Evolutionary conservation across 2,329 filamentous ascomycete genomes (phyloP).

Genomic region (Fusarium begoniae): DNA sequence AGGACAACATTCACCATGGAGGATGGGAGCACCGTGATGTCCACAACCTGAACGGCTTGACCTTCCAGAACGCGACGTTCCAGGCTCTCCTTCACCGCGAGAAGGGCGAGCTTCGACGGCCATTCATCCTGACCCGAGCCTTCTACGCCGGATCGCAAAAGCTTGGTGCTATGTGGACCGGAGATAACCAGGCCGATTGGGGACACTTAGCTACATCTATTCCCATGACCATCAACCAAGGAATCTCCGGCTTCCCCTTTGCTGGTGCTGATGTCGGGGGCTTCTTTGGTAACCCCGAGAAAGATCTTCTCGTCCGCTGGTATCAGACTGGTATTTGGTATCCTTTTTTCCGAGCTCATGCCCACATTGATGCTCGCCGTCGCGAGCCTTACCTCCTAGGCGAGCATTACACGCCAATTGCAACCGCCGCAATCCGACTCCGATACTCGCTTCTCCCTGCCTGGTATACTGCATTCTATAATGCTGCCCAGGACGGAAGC

Average conservation of each 20-base stretch:
- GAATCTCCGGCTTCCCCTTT: conserved; percentile 93
- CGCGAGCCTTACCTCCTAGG: conserved; percentile 91
- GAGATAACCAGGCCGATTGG: conserved; percentile 96
- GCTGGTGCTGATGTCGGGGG: conserved; percentile 95
- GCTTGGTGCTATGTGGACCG: conserved; percentile 96
- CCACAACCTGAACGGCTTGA: conserved; percentile 95
- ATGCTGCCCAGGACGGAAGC: conserved; percentile 82
- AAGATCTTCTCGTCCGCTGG: conserved; percentile 92
- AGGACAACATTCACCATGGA: conserved; percentile 92
- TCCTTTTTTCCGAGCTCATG: conserved; percentile 96
- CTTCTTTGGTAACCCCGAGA: conserved; percentile 96
- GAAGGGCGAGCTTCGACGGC: conserved; percentile 83
- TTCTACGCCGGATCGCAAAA: conserved; percentile 94
- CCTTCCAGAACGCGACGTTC: conserved; percentile 93
- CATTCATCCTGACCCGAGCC: conserved; percentile 91
- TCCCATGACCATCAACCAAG: conserved; percentile 93
- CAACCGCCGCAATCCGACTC: conserved; percentile 86
- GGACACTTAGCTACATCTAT: conserved; percentile 87
- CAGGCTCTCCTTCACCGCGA: conserved; percentile 85
- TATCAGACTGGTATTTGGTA: conserved; percentile 98
- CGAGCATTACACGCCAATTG: conserved; percentile 85
- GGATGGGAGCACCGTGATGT: conserved; percentile 97
- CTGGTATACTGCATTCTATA: conserved; percentile 97
- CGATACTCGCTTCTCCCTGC: conserved; percentile 89
- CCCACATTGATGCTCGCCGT: conserved; percentile 94